These are phyloP conservation scores for Tillandsia fasciculata DNA, from an alignment of 176 grass and related monocot genomes.

Conservation along the genomic window DNA sequence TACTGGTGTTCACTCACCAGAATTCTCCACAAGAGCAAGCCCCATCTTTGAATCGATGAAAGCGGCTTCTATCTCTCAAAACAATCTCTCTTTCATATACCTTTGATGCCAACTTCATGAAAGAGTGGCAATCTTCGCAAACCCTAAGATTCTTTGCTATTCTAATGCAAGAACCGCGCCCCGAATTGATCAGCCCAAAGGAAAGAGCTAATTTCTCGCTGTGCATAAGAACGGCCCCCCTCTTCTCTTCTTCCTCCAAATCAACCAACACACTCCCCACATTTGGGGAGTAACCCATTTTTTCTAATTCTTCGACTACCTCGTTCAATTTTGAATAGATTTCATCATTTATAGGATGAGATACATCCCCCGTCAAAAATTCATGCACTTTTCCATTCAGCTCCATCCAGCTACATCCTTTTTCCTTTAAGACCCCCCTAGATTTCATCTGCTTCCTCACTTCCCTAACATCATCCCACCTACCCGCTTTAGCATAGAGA, in stretches of 20 bases:
- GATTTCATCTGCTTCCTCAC: conserved; percentile 47
- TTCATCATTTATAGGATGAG: conserved; percentile 28
- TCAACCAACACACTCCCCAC: conserved; percentile 23
- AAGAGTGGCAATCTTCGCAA: conserved; percentile 35
- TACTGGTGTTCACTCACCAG: conserved; percentile 17
- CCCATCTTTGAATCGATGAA: conserved; percentile 32
- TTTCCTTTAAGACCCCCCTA: conserved; percentile 51
- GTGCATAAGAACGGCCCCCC: conserved; percentile 31
- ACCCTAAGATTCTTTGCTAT: conserved; percentile 29
- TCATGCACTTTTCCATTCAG: conserved; percentile 31
- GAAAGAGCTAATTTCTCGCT: conserved; percentile 34
- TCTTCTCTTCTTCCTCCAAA: conserved; percentile 33
- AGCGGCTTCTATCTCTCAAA: conserved; percentile 26
- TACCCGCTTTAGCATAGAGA: conserved; percentile 56
- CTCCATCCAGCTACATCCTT: conserved; percentile 62
- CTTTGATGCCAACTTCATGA: conserved; percentile 30
- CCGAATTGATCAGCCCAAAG: conserved; percentile 29
- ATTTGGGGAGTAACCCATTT: conserved; percentile 23
- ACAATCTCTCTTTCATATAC: conserved; percentile 31
- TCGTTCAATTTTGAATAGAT: conserved; percentile 27
- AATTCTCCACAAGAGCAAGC: conserved; percentile 31
- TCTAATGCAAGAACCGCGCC: conserved; percentile 23
- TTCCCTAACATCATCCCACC: conserved; percentile 42
- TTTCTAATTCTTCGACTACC: conserved; percentile 30
- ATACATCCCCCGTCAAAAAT: conserved; percentile 34